These are phyloP conservation scores for Fomitopsis pinicola DNA, from an alignment of 1,284 basidiomycete genomes.

Conservation along the genomic window DNA sequence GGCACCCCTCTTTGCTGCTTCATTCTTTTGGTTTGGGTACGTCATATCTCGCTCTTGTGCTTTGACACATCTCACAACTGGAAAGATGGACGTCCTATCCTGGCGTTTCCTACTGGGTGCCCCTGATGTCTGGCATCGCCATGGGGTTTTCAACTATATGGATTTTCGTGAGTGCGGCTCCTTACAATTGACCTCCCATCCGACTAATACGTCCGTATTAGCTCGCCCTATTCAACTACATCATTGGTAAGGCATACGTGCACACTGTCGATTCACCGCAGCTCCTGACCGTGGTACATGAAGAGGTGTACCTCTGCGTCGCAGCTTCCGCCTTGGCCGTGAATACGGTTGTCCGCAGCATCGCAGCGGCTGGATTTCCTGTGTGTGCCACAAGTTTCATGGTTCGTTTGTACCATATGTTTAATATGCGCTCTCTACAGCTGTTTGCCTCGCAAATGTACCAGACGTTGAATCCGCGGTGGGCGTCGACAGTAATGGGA, in stretches of 20 bases:
- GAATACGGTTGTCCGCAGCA: slow-evolving; percentile 17
- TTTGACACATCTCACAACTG: not conserved
- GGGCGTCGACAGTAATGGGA: slow-evolving; percentile 14
- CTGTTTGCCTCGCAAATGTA: slow-evolving; percentile 13
- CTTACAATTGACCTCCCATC: not conserved
- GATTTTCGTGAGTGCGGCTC: slow-evolving; percentile 7
- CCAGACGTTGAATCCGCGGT: slow-evolving; percentile 3
- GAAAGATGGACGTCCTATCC: slow-evolving; percentile 12
- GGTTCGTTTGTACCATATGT: not conserved
- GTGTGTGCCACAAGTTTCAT: not conserved
- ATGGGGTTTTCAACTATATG: slow-evolving; percentile 6
- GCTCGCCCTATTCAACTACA: slow-evolving; percentile 10
- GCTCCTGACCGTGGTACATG: not conserved
- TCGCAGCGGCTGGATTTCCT: not conserved
- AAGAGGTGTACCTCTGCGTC: slow-evolving; percentile 21
- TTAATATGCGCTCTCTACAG: not conserved
- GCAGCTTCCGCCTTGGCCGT: slow-evolving; percentile 19
- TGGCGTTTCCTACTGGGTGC: slow-evolving; percentile 2
- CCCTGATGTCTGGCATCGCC: slow-evolving; percentile 3
- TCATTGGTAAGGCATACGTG: slow-evolving; percentile 6
- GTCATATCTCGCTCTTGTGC: not conserved
- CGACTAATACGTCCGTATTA: not conserved
- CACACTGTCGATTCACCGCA: too few relatives aligned
- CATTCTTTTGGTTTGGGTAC: slow-evolving; percentile 15
- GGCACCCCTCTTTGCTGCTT: slow-evolving; percentile 7